phyloP scores from a whole-genome alignment of 2,329 filamentous ascomycete species.

The Pestalotiopsis fici region DNA sequence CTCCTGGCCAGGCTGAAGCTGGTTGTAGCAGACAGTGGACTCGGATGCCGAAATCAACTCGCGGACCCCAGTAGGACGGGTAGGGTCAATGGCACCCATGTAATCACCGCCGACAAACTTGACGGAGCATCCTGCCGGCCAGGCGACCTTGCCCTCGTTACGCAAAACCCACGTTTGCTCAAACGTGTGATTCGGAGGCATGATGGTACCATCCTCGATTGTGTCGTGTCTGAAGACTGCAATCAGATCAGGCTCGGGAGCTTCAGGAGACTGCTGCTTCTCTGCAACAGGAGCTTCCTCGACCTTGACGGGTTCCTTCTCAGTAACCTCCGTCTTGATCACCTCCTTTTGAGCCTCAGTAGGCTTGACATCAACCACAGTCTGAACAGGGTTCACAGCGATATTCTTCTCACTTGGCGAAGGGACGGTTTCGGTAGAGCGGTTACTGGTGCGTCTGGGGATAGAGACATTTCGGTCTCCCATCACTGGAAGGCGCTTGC shows the following conservation, averaged over 20 bases:
- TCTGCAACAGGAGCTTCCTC: conserved; percentile 18
- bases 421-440: conserved; percentile 53
- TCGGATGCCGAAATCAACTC: conserved; percentile 79
- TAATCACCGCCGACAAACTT: conserved; percentile 93
- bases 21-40: conserved; percentile 73
- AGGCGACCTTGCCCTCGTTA: conserved; percentile 77
- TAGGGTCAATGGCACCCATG: conserved; percentile 88
- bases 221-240: conserved; percentile 77
- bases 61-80: conserved; percentile 74
- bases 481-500: conserved; percentile 66
- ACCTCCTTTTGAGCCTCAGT: conserved; percentile 38
- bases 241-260: conserved; percentile 32
- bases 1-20: conserved; percentile 73
- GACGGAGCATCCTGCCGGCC: conserved; percentile 89
- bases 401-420: conserved; percentile 46
- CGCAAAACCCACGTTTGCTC: conserved; percentile 89
- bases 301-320: conserved; percentile 14
- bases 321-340: conserved; percentile 23
- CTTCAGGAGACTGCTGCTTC: conserved; percentile 19
- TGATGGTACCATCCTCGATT: conserved; percentile 73
- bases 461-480: conserved; percentile 57
- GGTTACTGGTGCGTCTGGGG: conserved; percentile 38
- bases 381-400: conserved; percentile 60
- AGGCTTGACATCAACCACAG: conserved; percentile 72
- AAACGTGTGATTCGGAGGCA: conserved; percentile 74